These are phyloP conservation scores for Suillus spraguei DNA, from an alignment of 768 basidiomycete species.

Conservation along the genomic window DNA sequence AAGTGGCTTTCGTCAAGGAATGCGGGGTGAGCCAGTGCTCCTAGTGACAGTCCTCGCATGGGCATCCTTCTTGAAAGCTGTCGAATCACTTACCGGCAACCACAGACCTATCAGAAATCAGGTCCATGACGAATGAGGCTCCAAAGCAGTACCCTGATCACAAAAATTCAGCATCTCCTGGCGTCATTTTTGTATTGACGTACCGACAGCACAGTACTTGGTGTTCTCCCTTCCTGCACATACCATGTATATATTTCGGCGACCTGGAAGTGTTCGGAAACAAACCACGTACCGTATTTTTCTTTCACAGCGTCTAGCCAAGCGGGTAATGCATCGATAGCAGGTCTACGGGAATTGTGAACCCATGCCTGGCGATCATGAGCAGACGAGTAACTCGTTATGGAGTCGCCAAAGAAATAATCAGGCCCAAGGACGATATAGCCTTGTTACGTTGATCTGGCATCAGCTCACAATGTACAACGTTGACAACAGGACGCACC, in stretches of 20 bases:
- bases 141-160: constrained; percentile 59
- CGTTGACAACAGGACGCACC: constrained; percentile 38
- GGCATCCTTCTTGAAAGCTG: neutral
- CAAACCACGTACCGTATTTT: constrained; percentile 41
- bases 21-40: constrained; percentile 56
- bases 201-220: constrained; percentile 46
- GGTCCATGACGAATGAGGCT: constrained; percentile 48
- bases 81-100: constrained; percentile 41
- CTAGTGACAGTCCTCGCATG: constrained; percentile 18
- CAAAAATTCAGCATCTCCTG: constrained; percentile 2
- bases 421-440: constrained; percentile 61
- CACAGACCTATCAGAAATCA: constrained; percentile 44
- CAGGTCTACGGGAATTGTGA: constrained; percentile 28
- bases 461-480: neutral
- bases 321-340: constrained; percentile 42
- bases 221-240: constrained; percentile 29
- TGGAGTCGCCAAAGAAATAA: constrained; percentile 56
- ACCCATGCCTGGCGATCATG: constrained; percentile 44
- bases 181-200: constrained; percentile 12
- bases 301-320: constrained; percentile 56
- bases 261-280: neutral
- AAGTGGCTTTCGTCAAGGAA: constrained; percentile 56
- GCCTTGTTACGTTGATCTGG: constrained; percentile 36
- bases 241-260: constrained; percentile 17
- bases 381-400: constrained; percentile 36